Percentiles rank a stretch among this genome's conserved stretches.
Evolutionary conservation across 169 alveolate species (phyloP).

Genomic region (Plasmodium sp.): DNA sequence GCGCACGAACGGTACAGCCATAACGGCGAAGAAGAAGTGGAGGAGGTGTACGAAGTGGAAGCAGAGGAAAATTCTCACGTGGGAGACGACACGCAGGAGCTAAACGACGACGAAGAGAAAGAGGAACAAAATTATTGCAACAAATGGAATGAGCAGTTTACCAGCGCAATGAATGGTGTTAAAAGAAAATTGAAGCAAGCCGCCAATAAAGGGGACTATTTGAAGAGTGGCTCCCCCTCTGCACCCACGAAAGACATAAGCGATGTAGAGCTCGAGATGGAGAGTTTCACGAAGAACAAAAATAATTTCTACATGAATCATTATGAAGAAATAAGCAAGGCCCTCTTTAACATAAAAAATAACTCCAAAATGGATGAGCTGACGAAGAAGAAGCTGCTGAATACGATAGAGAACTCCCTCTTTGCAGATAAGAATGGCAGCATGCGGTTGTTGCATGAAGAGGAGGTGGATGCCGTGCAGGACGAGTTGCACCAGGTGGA

Average conservation of each 20-base stretch:
- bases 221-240: background rate
- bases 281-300: background rate
- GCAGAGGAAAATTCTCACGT: background rate
- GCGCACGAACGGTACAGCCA: background rate
- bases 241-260: background rate
- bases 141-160: background rate
- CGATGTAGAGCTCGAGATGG: background rate
- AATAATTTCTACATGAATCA: background rate
- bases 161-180: background rate
- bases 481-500: background rate
- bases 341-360: slow-evolving; percentile 14
- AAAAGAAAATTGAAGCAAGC: background rate
- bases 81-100: background rate
- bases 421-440: background rate
- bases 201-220: background rate
- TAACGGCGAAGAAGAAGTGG: background rate
- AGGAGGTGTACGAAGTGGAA: background rate
- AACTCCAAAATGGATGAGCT: slow-evolving; percentile 11
- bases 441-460: background rate
- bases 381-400: slow-evolving; percentile 8
- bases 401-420: background rate
- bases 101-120: background rate
- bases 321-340: slow-evolving; percentile 19
- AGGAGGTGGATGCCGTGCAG: background rate
- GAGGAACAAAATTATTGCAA: background rate